Base-by-base conservation (phyloP, 176 grass and related monocot genomes). In the Rhynchospora tenuis region DNA sequence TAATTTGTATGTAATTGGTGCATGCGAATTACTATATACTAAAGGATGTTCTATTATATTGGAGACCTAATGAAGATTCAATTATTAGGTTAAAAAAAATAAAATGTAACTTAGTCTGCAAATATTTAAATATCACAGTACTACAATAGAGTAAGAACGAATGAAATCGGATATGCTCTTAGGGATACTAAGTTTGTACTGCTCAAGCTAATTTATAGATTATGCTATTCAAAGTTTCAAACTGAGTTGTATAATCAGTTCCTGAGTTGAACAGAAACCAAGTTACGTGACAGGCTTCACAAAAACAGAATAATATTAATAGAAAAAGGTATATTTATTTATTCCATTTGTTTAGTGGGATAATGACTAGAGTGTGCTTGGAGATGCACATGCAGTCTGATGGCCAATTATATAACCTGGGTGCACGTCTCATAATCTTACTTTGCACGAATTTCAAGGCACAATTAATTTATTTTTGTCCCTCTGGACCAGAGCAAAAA, bases 351-450 rank as follows among this genome's bases (percentile, higher is more conserved):
- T 28, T 82, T 29, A 56, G 26, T 31, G 7, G 14, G 78, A 63
- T 82, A 56, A 82, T 67, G 80, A 54, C 80, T 44, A 15, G 45
- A 82, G 80, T 82, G 63, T 82, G 80, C 44, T 51, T 65, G 27
- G 23, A 82, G 20, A 67, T 67, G 44, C 44, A 82, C 76, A 79
- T 80, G 80, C 20, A 82, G 60, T 82, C 45, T 65, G 55, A 67
- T 82, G 7, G 24, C 45, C 14, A 54, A 82, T 48, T 24, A 51
- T n/a, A 67, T 54, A 82, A 82, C 22, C 8, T 65, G 20, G 78
- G 12, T 31, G 22, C 44, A 82, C 26, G 47, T 50, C 38, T 24
- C 28, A 43, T 65, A 61, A 22, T 64, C 46, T 64, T 48, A 47
- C 42, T 82, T 65, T 67, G 80, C 80, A 82, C 80, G 12, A 48